Evolutionary conservation across 148 eudicot genomes (phyloP), one percentile per base, ranked within the genome.

Genomic region (Amaranthus hypochondriacus): DNA sequence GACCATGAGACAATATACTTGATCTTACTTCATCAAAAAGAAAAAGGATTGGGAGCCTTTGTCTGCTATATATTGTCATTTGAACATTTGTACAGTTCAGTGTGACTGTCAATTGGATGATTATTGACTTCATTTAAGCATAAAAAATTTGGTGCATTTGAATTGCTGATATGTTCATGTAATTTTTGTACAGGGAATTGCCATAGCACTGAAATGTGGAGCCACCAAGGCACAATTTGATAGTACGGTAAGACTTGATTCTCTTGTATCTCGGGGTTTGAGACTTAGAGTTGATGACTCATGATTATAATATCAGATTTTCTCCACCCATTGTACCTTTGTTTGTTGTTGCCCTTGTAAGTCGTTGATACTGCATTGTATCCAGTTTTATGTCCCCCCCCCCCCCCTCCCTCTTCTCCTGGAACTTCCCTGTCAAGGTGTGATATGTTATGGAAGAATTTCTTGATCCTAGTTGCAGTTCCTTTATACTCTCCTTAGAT

Each of bases 161-260:
- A 9, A 21, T 53, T 66, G 58, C 72, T 75, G 46, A 66, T 67
- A 4, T 47, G 56, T 58, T 54, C 47, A 55, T 69, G 61, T 18
- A 10, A 28, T 8, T 46, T 7, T 2, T 72, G 48, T 56, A 63
- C 84, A 95, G 99, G 99, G 99, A 72, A 92, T 95, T 79, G 97
- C 99, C 62, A 65, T 95, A 78, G 99, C 97, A n/a, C 78, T 95
- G 68, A 92, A 95, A 83, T 95, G 97, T 83, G 99, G 97, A 77
- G 99, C 99, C 74, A 95, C 99, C 15, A 95, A 95, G 85, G 92
- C 90, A 69, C 96, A 90, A 56, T 95, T 95, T 76, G 99, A 95
- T 75, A 90, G 92, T 81, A 95, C 97, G 81, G 99, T 95, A 66
- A 87, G 90, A 62, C 10, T 42, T 70, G 60, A 15, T 69, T 73